Conservation (phyloP, 108 stramenopile species). For the Craspedostauros australis region DNA sequence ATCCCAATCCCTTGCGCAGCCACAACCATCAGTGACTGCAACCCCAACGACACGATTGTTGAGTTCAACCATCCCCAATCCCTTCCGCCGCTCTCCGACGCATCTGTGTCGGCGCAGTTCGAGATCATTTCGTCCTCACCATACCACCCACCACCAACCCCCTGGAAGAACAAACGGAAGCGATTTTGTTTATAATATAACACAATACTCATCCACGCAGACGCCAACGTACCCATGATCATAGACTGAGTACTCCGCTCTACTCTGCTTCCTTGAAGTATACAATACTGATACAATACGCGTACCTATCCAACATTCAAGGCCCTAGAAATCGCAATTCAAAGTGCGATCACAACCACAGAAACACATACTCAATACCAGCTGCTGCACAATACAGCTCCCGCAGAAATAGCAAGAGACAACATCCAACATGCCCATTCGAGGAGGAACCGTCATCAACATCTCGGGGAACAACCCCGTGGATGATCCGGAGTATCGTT, state of each 20-base stretch:
- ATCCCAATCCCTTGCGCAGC: no score
- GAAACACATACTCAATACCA: no score
- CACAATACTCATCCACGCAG: no score
- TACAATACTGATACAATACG: neutral
- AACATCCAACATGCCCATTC: slow-evolving; percentile 50
- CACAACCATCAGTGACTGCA: no score
- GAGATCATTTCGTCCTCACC: slow-evolving; percentile 22
- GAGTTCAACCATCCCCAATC: no score
- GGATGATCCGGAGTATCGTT: slow-evolving; percentile 93
- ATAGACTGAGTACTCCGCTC: no score
- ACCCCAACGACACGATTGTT: no score
- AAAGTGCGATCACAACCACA: slow-evolving; percentile 1
- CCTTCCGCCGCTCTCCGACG: no score
- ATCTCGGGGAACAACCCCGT: slow-evolving; percentile 82
- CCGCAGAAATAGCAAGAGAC: slow-evolving; percentile 4
- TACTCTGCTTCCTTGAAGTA: no score
- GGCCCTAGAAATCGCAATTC: neutral
- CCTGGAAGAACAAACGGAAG: slow-evolving; percentile 17
- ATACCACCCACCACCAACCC: slow-evolving; percentile 8
- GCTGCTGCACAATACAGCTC: neutral
- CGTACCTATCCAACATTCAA: neutral
- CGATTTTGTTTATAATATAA: no score
- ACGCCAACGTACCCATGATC: no score
- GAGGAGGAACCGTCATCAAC: slow-evolving; percentile 83
- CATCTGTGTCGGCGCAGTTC: slow-evolving; percentile 21